Evolutionary conservation across 2,329 filamentous ascomycete species (phyloP).

Genomic region (Ciborinia camelliae): DNA sequence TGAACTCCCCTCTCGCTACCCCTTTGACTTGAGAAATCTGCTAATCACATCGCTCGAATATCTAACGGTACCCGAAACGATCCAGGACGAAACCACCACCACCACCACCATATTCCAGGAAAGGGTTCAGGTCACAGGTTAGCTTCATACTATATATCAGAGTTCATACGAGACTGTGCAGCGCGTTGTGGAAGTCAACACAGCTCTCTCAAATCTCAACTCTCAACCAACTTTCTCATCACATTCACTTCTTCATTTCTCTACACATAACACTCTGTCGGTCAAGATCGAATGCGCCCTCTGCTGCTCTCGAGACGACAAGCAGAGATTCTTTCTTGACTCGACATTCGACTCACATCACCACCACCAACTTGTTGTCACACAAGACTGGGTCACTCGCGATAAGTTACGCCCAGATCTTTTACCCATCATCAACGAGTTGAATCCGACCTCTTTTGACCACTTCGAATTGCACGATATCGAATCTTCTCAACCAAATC

Average conservation of each 20-base stretch:
- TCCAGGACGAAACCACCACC: background rate
- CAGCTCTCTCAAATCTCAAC: constrained; percentile 12
- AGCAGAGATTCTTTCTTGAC: constrained; percentile 9
- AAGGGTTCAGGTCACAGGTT: constrained; percentile 16
- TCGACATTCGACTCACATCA: constrained; percentile 6
- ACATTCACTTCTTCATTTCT: background rate
- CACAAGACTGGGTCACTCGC: constrained; percentile 12
- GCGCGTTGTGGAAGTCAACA: constrained; percentile 17
- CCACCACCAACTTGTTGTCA: background rate
- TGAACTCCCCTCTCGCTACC: background rate
- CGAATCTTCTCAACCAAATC: constrained; percentile 1
- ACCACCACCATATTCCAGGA: constrained; percentile 13
- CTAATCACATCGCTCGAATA: background rate
- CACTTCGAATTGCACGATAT: background rate
- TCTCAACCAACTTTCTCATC: background rate
- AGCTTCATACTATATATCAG: background rate
- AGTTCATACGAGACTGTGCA: constrained; percentile 13
- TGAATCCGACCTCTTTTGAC: background rate
- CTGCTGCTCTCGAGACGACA: constrained; percentile 17
- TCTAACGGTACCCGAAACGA: background rate
- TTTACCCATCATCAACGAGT: background rate
- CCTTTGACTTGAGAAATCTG: background rate
- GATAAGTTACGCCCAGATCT: constrained; percentile 13
- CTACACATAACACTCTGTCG: background rate
- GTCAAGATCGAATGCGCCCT: constrained; percentile 10